Conservation (phyloP, 495 filamentous ascomycete genomes). For the Monascus purpureus region DNA sequence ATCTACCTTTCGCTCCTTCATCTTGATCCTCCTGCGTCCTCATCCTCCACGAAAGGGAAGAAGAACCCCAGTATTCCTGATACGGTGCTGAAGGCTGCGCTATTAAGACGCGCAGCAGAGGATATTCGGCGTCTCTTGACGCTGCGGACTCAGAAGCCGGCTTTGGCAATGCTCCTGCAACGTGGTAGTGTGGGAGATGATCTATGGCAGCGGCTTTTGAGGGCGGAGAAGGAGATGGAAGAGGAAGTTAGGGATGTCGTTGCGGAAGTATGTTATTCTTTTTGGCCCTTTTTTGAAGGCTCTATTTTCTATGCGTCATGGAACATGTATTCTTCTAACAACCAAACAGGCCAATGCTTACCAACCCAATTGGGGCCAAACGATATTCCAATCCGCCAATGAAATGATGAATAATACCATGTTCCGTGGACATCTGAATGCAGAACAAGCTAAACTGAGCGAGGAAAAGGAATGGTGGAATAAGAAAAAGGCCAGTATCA, state of each 20-base stretch:
- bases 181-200: constrained; percentile 91
- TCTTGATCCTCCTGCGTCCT: constrained; percentile 48
- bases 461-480: constrained; percentile 84
- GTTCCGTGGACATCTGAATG: constrained; percentile 44
- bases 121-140: constrained; percentile 84
- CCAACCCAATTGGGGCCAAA: constrained; percentile 72
- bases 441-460: constrained; percentile 50
- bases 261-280: constrained; percentile 64
- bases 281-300: too few species aligned
- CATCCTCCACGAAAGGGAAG: constrained; percentile 38
- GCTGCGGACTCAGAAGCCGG: constrained; percentile 71
- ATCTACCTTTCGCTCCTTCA: constrained; percentile 89
- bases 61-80: constrained; percentile 66
- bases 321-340: too few species aligned
- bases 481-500: constrained; percentile 60
- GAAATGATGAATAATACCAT: constrained; percentile 61
- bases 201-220: constrained; percentile 79
- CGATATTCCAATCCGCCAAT: constrained; percentile 88
- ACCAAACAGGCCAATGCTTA: constrained; percentile 67
- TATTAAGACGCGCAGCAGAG: constrained; percentile 76
- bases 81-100: constrained; percentile 75
- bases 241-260: constrained; percentile 90
- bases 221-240: constrained; percentile 95
- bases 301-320: too few species aligned
- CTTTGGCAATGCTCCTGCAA: constrained; percentile 68